phyloP scores from a whole-genome alignment of 805 yeast genomes.

The Wickerhamiella sergipiensis region DNA sequence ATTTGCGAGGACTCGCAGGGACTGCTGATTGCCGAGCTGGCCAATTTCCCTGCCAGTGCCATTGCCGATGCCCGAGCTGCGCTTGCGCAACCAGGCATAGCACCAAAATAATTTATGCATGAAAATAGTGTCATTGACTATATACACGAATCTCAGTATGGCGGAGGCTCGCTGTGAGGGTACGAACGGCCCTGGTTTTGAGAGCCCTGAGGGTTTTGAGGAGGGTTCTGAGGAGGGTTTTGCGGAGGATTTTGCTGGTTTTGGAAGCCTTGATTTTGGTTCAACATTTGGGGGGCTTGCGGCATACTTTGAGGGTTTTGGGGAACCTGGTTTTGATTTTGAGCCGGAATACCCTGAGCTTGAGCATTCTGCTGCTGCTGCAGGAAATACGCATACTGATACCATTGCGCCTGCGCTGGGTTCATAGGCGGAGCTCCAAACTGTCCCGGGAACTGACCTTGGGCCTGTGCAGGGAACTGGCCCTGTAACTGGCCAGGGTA shows the following conservation, averaged over 20 bases:
- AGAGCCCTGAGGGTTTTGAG: background rate
- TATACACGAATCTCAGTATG: background rate
- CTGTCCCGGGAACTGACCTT: background rate
- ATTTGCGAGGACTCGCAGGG: slow-evolving; percentile 69
- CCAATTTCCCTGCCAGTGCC: slow-evolving; percentile 61
- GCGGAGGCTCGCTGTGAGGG: background rate
- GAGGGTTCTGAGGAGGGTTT: too few relatives aligned
- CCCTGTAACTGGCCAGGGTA: background rate
- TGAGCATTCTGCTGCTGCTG: background rate
- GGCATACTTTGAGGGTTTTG: too few relatives aligned
- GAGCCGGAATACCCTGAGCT: background rate
- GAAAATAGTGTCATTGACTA: background rate
- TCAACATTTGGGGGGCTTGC: too few relatives aligned
- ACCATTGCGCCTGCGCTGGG: background rate
- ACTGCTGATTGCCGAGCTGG: slow-evolving; percentile 56
- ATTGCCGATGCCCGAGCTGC: slow-evolving; percentile 36
- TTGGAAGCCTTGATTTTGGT: too few relatives aligned
- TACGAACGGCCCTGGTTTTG: background rate
- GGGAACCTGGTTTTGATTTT: background rate
- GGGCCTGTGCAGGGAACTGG: background rate
- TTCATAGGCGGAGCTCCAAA: background rate
- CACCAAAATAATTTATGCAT: background rate
- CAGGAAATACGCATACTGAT: background rate
- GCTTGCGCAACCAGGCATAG: background rate
- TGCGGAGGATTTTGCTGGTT: too few relatives aligned